These are phyloP conservation scores for Salmacisia buchloeana DNA, from an alignment of 1,284 basidiomycete species.

Conservation along the genomic window DNA sequence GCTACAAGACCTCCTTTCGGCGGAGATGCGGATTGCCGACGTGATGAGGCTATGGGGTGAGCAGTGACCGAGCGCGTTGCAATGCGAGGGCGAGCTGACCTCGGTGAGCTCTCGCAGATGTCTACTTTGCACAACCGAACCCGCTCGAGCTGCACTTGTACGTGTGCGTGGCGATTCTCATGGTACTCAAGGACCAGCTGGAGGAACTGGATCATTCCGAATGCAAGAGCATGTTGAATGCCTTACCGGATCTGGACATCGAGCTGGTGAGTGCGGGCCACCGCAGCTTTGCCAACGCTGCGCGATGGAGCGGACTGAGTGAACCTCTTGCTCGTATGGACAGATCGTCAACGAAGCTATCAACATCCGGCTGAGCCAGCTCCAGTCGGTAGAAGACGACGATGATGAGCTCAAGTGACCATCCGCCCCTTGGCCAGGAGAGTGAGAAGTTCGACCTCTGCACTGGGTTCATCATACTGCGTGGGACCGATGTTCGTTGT, in stretches of 20 bases:
- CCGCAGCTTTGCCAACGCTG: no score
- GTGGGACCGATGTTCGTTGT: no score
- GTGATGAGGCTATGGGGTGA: slow-evolving; percentile 47
- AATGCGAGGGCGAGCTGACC: not conserved
- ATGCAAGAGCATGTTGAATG: slow-evolving; percentile 48
- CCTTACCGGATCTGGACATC: slow-evolving; percentile 44
- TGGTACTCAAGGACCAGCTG: slow-evolving; percentile 47
- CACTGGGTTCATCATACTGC: no score
- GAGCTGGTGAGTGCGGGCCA: slow-evolving; percentile 33
- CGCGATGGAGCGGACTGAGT: no score
- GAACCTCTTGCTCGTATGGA: not conserved
- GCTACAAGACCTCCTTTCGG: slow-evolving; percentile 46
- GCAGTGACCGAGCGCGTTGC: not conserved
- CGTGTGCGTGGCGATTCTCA: slow-evolving; percentile 51
- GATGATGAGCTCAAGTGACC: no score
- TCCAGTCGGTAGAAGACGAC: slow-evolving; percentile 19
- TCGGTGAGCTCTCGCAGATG: slow-evolving; percentile 21
- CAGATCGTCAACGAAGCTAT: slow-evolving; percentile 48
- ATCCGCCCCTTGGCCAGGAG: no score
- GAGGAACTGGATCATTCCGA: slow-evolving; percentile 50
- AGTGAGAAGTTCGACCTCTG: no score
- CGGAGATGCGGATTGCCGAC: slow-evolving; percentile 45
- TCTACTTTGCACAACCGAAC: slow-evolving; percentile 48
- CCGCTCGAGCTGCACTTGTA: slow-evolving; percentile 49
- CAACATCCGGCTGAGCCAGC: slow-evolving; percentile 44